Evolutionary conservation across 1,284 basidiomycete species (phyloP).

Genomic region (Sporisorium sorghi): DNA sequence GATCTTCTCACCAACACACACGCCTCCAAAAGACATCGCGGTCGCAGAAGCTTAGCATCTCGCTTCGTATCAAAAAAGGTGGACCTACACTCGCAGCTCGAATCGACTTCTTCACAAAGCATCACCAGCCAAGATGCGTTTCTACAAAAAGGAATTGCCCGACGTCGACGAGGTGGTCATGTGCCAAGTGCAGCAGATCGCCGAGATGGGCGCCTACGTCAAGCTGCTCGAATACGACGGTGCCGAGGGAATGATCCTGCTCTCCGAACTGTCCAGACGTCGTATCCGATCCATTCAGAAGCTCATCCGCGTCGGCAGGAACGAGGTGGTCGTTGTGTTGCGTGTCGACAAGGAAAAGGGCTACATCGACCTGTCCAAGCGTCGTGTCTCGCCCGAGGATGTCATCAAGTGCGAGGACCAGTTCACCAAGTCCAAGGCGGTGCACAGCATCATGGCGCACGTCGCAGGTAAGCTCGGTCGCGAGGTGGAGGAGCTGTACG

Average conservation of each 20-base stretch:
- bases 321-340: constrained; percentile 98
- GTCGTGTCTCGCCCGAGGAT: constrained; percentile 98
- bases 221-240: constrained; percentile 98
- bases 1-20: not conserved
- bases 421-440: constrained; percentile 91
- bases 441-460: constrained; percentile 67
- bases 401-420: constrained; percentile 98
- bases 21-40: no score
- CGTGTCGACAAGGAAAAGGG: constrained; percentile 99
- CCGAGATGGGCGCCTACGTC: constrained; percentile 99
- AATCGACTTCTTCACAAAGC: not conserved
- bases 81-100: not conserved
- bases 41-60: not conserved
- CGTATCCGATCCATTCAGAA: constrained; percentile 99
- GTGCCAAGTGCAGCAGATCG: constrained; percentile 98
- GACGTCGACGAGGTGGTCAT: constrained; percentile 94
- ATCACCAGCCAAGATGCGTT: constrained; percentile 61
- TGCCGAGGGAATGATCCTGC: constrained; percentile 98
- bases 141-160: constrained; percentile 68
- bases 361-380: constrained; percentile 98
- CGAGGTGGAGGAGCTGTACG: constrained; percentile 84
- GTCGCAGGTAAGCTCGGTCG: constrained; percentile 64
- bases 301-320: constrained; percentile 94
- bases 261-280: constrained; percentile 94
- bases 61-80: no score